Base-by-base conservation (phyloP, 2,329 filamentous ascomycete genomes). In the Aspergillus sp. region DNA sequence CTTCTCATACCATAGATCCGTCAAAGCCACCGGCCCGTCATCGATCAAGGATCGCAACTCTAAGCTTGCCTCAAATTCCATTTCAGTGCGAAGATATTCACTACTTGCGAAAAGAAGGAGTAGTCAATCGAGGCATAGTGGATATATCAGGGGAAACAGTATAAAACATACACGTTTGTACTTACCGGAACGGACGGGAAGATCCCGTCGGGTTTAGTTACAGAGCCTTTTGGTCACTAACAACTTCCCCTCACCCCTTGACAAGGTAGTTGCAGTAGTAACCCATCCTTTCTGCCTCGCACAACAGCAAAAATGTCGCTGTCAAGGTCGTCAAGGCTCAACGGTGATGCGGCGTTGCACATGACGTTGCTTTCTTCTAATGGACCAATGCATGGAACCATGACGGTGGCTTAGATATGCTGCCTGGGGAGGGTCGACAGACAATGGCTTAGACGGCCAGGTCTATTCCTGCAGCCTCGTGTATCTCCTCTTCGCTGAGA, bases 131-230 rank as follows among this genome's bases (percentile, higher is more conserved):
- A 36, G 6, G 32, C 12, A 36, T 36, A 39, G 30, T 17, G 15
- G 8, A 30, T 36, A 28, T 13, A 47, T 36, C 25, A 32, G 10
- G 21, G 23, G 13, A 12, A 23, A 7, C 17, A 32, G 12, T 36
- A 13, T 15, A 23, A 48, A 49, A 15, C n/a, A 8, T 12, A 57
- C 15, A 13, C 10, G 19, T 50, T 50, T 5, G 25, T 50, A 10
- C 15, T 30, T n/a, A 28, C 9, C 23, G 21, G 56, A 28, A 32
- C 60, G 57, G 62, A 50, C 59, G 59, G 59, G 59, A 45, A 55
- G 62, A 62, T 62, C 62, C 62, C 62, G 59, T 15, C 30, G n/a
- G 25, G 21, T 30, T 5, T 12, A 55, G 15, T 23, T 38, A 58
- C 39, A 30, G 30, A 15, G 23, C 48, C 2, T 36, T 36, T 36